Evolutionary conservation across 257 asterid species (phyloP), one percentile per base, ranked within the genome.

Genomic region (Oldenlandia corymbosa): DNA sequence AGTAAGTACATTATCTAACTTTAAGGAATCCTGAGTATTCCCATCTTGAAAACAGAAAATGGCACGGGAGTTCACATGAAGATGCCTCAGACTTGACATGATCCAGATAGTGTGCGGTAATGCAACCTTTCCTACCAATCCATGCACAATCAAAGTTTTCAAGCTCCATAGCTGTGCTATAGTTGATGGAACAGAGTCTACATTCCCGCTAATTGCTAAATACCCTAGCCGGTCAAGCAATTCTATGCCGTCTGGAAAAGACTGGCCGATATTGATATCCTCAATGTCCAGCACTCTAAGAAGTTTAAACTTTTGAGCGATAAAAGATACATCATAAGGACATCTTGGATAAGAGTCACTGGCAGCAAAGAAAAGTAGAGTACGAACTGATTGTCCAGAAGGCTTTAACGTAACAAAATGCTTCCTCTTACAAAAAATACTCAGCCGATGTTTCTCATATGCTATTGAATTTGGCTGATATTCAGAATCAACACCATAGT

Each of bases 251-350:
- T 11, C 17, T 0, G 61, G 45, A 16, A 56, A 28, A 31, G 1
- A 16, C 26, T 12, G 14, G 4, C 6, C 0, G 9, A 7, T 11
- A 0, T 0, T 5, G 12, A 63, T 1, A 1, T 2, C 10, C 26
- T 13, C 11, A 46, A 64, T 24, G 10, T 64, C 48, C 8, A 64
- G 58, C 16, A 64, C 64, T 63, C 75, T 34, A 23, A 64, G 68
- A 45, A 26, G 52, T 45, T 57, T 63, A 45, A 60, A 64, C 26
- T n/a, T 46, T 10, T 4, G 1, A 24, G 17, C 0, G 1, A 24
- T 28, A 0, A 4, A 20, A 1, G 34, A 21, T 0, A 3, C 12
- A 30, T 52, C 34, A 26, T 30, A 43, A 16, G 48, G 57, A 28
- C 43, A 58, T 30, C 50, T 18, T 1, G 37, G 48, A 10, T 13